These are phyloP conservation scores for Huiozyma naganishii DNA, from an alignment of 805 yeast genomes.

Conservation along the genomic window DNA sequence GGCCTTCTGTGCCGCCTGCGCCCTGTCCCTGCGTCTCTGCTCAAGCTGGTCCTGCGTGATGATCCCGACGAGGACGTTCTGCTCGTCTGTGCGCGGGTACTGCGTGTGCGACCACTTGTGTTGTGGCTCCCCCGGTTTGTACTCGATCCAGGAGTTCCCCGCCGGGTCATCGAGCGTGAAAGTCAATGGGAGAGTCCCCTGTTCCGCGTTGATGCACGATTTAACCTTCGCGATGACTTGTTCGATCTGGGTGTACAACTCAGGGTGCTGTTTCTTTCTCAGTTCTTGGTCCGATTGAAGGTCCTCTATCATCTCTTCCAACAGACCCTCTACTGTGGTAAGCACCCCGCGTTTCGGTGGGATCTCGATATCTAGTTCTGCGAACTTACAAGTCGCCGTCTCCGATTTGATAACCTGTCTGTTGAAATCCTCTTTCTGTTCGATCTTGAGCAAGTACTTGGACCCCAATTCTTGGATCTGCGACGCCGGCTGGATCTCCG, in stretches of 20 bases:
- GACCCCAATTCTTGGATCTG: constrained; percentile 83
- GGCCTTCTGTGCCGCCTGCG: not conserved
- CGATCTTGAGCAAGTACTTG: constrained; percentile 59
- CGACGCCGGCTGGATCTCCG: constrained; percentile 94
- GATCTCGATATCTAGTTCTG: constrained; percentile 82
- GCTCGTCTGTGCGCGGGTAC: constrained; percentile 78
- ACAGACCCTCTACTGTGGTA: constrained; percentile 83
- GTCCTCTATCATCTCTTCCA: constrained; percentile 75
- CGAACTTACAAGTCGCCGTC: constrained; percentile 66
- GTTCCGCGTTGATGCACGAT: constrained; percentile 53
- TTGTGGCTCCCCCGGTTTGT: constrained; percentile 71
- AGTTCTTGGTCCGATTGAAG: constrained; percentile 70
- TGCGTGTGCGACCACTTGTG: constrained; percentile 85
- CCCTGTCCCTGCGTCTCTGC: constrained; percentile 25
- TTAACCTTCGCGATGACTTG: constrained; percentile 53
- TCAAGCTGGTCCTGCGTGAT: constrained; percentile 48
- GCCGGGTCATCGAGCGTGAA: constrained; percentile 84
- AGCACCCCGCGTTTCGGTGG: constrained; percentile 93
- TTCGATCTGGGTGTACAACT: constrained; percentile 62
- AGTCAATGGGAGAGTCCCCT: constrained; percentile 62
- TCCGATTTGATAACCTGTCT: constrained; percentile 91
- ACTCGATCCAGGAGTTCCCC: constrained; percentile 95
- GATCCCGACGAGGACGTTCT: constrained; percentile 75
- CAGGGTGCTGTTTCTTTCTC: constrained; percentile 67
- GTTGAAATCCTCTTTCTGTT: constrained; percentile 59